Percentiles rank a stretch among this genome's conserved stretches.
Evolutionary conservation across 1,284 basidiomycete species (phyloP).

Genomic region (Trichosporon coremiiforme): DNA sequence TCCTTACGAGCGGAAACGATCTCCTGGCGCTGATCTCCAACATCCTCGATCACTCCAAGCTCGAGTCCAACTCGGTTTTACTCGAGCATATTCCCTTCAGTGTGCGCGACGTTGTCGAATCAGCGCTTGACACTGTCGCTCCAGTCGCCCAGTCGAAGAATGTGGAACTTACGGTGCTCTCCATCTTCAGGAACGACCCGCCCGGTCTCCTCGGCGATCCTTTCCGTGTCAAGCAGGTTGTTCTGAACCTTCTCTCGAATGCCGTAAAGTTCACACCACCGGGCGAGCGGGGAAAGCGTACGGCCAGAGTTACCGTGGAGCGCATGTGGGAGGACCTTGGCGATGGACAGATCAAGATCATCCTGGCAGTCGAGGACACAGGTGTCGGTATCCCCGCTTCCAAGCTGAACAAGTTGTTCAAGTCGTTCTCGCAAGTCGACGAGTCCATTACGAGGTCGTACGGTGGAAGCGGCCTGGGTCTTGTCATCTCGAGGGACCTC

Average conservation of each 20-base stretch:
- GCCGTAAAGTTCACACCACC: constrained; percentile 51
- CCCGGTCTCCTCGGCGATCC: constrained; percentile 48
- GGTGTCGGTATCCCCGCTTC: constrained; percentile 45
- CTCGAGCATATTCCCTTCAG: constrained; percentile 57
- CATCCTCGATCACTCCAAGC: constrained; percentile 58
- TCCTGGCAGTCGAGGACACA: constrained; percentile 44
- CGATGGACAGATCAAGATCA: constrained; percentile 34
- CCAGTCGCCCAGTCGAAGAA: constrained; percentile 48
- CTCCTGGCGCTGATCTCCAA: constrained; percentile 59
- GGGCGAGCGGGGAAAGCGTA: constrained; percentile 17
- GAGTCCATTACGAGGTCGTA: constrained; percentile 50
- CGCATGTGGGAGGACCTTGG: constrained; percentile 36
- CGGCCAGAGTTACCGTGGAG: constrained; percentile 41
- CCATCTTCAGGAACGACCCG: constrained; percentile 43
- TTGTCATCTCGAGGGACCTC: constrained; percentile 52
- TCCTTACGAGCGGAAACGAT: constrained; percentile 57
- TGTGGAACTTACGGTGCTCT: constrained; percentile 48
- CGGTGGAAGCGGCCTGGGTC: constrained; percentile 50
- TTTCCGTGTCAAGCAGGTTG: constrained; percentile 50
- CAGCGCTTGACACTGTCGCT: constrained; percentile 49
- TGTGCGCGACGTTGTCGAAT: constrained; percentile 51
- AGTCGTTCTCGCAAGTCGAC: constrained; percentile 54
- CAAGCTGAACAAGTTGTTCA: constrained; percentile 52
- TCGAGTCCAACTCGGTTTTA: constrained; percentile 56
- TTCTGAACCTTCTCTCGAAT: constrained; percentile 49